Evolutionary conservation across 257 asterid species (phyloP), one percentile per base, ranked within the genome.

Genomic region (Salvia rosmarinus): DNA sequence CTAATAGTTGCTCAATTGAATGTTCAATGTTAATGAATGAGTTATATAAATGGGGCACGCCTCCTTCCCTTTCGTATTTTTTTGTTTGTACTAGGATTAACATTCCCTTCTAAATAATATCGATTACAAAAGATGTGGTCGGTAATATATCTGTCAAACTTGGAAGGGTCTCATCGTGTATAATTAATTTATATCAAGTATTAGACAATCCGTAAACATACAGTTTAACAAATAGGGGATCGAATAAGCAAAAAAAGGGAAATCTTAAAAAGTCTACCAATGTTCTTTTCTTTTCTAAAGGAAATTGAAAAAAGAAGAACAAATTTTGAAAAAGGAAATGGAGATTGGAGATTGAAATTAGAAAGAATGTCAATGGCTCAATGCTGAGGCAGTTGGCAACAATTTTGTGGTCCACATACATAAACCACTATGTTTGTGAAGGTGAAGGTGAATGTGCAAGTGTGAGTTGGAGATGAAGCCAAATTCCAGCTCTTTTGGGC

Each of bases 321-420:
- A 54, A 23, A 54, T 21, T 14, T 11, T n/a, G n/a, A 5, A 23
- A 12, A 28, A 16, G 21, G 28, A 44, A 44, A 37, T 64, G 39
- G 39, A 34, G 44, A 23, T n/a, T n/a, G n/a, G n/a, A n/a, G n/a
- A n/a, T n/a, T n/a, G n/a, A n/a, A n/a, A n/a, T n/a, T n/a, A n/a
- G n/a, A n/a, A n/a, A n/a, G n/a, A n/a, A n/a, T n/a, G n/a, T n/a
- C n/a, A n/a, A n/a, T n/a, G n/a, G n/a, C n/a, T n/a, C n/a, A n/a
- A n/a, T n/a, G n/a, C n/a, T n/a, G n/a, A n/a, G n/a, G n/a, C n/a
- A n/a, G n/a, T n/a, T n/a, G n/a, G n/a, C n/a, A n/a, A n/a, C 67
- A 74, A 72, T 78, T 52, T 52, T 76, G 92, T 84, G 92, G 89
- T 84, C 88, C 88, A 62, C 1, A 21, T 32, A 62, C 1, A 21